Conservation (phyloP, 352 stramenopile species). For the Phytophthora idaei region DNA sequence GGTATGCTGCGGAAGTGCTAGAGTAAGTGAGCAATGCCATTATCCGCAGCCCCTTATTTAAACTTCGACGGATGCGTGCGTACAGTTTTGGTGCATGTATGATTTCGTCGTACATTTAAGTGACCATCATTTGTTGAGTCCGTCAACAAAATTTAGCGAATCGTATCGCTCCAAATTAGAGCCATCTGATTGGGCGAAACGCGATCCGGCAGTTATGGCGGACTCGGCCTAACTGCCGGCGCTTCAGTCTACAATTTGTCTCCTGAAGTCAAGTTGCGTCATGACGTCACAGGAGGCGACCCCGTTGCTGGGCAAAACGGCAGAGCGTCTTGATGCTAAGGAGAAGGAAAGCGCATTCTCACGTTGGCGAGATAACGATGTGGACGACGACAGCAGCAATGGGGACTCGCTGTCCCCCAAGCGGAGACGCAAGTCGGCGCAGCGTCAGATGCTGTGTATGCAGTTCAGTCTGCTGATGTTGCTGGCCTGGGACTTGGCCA, state of each 20-base stretch:
- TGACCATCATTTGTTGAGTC: conserved; percentile 25
- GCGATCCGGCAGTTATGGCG: conserved; percentile 10
- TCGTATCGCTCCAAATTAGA: neutral
- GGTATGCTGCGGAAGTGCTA: neutral
- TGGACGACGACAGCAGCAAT: conserved; percentile 18
- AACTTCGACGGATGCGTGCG: neutral
- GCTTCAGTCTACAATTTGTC: conserved; percentile 24
- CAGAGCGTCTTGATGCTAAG: conserved; percentile 18
- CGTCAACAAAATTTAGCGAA: conserved; percentile 8
- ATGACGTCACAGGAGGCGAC: conserved; percentile 36
- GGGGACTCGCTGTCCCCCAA: conserved; percentile 19
- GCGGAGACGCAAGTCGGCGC: conserved; percentile 31
- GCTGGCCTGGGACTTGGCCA: conserved; percentile 55
- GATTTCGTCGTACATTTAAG: neutral
- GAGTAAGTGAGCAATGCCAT: neutral
- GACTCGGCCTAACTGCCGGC: conserved; percentile 7
- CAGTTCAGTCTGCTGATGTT: conserved; percentile 73
- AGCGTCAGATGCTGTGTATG: conserved; percentile 67
- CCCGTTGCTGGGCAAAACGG: conserved; percentile 41
- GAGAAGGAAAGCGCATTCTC: conserved; percentile 52
- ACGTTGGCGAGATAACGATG: conserved; percentile 56
- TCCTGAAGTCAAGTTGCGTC: conserved; percentile 1
- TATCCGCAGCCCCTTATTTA: neutral
- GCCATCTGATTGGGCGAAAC: neutral
- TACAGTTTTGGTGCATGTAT: neutral